These are phyloP conservation scores for Leccinum sublutescens DNA, from an alignment of 768 basidiomycete genomes.

Conservation along the genomic window DNA sequence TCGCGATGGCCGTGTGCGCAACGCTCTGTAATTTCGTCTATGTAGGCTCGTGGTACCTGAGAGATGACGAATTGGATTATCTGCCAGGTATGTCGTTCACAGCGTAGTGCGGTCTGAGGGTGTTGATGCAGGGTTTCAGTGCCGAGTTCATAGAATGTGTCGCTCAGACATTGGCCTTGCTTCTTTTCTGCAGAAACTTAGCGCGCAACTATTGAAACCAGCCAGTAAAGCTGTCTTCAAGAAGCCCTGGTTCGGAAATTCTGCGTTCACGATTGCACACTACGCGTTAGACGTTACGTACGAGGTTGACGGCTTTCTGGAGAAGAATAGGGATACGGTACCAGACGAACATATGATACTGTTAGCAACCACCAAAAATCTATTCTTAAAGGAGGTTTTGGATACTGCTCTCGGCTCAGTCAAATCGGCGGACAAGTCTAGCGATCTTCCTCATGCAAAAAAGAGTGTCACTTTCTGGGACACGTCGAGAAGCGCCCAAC, in stretches of 20 bases:
- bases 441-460: slow-evolving; percentile 44
- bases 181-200: slow-evolving; percentile 91
- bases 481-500: too few species aligned
- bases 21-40: too few species aligned
- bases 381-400: slow-evolving; percentile 92
- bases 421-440: slow-evolving; percentile 50
- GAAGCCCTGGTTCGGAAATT: slow-evolving; percentile 98
- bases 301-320: slow-evolving; percentile 96
- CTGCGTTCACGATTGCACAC: slow-evolving; percentile 96
- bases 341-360: slow-evolving; percentile 96
- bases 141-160: too few species aligned
- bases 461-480: too few species aligned
- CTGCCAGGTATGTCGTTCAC: too few species aligned
- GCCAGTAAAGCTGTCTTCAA: slow-evolving; percentile 90
- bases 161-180: slow-evolving; percentile 18
- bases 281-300: slow-evolving; percentile 99
- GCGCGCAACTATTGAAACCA: slow-evolving; percentile 82
- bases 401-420: slow-evolving; percentile 82
- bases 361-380: slow-evolving; percentile 81
- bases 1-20: too few species aligned
- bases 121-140: too few species aligned
- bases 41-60: too few species aligned
- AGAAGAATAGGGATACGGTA: slow-evolving; percentile 98
- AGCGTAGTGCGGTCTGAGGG: too few species aligned
- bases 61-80: too few species aligned